Conservation (phyloP, 2,329 filamentous ascomycete species). For the Penicillium decumbens region DNA sequence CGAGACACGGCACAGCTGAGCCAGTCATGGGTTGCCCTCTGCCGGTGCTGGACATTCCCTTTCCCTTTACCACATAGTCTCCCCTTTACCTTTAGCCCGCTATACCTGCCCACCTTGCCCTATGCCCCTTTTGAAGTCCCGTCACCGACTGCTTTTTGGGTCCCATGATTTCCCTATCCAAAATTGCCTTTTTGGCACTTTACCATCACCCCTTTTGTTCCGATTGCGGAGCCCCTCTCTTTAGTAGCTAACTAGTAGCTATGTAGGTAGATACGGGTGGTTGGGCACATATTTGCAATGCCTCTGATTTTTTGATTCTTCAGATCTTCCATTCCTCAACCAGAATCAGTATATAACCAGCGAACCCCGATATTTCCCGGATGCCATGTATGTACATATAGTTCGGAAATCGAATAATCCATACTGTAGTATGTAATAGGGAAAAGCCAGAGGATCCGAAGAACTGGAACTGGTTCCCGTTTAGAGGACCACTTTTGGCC, state of each 20-base stretch:
- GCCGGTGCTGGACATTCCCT: conserved; percentile 26
- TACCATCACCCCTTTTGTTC: background rate
- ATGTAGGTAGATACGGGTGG: background rate
- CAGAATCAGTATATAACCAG: conserved; percentile 4
- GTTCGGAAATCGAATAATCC: conserved; percentile 5
- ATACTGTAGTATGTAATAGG: background rate
- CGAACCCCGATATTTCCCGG: conserved; percentile 10
- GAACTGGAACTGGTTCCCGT: conserved; percentile 31
- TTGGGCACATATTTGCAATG: conserved; percentile 12
- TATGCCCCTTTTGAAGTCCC: conserved; percentile 8
- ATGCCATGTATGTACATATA: background rate
- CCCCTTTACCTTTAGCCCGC: background rate
- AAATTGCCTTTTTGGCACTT: background rate
- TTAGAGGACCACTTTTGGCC: conserved; percentile 14
- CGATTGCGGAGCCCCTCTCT: conserved; percentile 7
- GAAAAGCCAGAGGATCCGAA: conserved; percentile 25
- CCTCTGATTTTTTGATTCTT: conserved; percentile 12
- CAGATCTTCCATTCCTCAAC: conserved; percentile 26
- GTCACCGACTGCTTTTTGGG: conserved; percentile 23
- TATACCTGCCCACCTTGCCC: background rate
- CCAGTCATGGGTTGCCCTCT: conserved; percentile 11
- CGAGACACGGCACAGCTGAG: conserved; percentile 22
- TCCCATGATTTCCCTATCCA: conserved; percentile 21
- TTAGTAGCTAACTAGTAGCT: background rate
- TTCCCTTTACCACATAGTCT: background rate